Evolutionary conservation across 805 yeast genomes (phyloP).

Genomic region (Myxozyma neotropica): DNA sequence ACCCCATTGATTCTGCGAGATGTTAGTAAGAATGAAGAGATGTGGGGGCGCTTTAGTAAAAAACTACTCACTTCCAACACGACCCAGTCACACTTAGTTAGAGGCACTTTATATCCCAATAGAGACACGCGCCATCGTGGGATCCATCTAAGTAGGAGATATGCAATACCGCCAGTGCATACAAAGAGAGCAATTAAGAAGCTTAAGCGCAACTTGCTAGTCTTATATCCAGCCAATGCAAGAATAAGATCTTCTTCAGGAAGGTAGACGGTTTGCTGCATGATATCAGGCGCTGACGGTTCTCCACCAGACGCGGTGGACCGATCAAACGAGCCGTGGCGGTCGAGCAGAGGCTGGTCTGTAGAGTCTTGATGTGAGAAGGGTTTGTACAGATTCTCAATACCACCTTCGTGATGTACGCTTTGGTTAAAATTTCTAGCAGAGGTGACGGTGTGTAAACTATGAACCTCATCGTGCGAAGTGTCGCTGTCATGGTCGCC

Average conservation of each 20-base stretch:
- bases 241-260: slow-evolving; percentile 95
- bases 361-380: slow-evolving; percentile 2
- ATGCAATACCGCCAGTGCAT: slow-evolving; percentile 70
- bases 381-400: background rate
- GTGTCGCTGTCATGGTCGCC: slow-evolving; percentile 8
- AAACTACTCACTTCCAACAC: slow-evolving; percentile 60
- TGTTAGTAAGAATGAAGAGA: background rate
- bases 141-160: slow-evolving; percentile 78
- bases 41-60: background rate
- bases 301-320: background rate
- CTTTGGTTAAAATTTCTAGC: background rate
- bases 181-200: slow-evolving; percentile 59
- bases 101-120: slow-evolving; percentile 64
- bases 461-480: slow-evolving; percentile 24
- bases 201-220: slow-evolving; percentile 51
- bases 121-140: slow-evolving; percentile 72
- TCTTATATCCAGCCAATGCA: slow-evolving; percentile 87
- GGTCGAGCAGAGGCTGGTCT: slow-evolving; percentile 5
- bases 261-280: slow-evolving; percentile 76
- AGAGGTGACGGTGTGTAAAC: slow-evolving; percentile 27
- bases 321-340: slow-evolving; percentile 10
- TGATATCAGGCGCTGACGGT: slow-evolving; percentile 6
- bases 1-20: slow-evolving; percentile 71
- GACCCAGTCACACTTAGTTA: slow-evolving; percentile 88
- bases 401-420: background rate